These are phyloP conservation scores for Beverwykella pulmonaria DNA, from an alignment of 495 filamentous ascomycete genomes.

Conservation along the genomic window DNA sequence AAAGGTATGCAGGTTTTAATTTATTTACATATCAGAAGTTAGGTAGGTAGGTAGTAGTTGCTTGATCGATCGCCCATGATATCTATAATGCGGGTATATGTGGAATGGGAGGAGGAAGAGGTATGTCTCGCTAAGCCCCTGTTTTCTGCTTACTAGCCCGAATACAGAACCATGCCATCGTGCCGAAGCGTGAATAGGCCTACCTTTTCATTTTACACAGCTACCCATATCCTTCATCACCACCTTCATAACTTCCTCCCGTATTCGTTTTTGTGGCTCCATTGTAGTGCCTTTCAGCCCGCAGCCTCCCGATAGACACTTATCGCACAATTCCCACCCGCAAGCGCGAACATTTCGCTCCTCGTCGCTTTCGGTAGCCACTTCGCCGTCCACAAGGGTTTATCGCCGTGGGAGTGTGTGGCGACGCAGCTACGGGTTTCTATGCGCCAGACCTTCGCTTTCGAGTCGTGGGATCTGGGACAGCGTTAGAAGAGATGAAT, in stretches of 20 bases:
- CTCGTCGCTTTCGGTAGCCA: conserved; percentile 77
- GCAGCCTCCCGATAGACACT: conserved; percentile 87
- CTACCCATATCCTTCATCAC: too few species aligned
- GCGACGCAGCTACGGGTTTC: conserved; percentile 82
- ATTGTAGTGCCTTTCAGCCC: conserved; percentile 21
- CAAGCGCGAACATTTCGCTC: conserved; percentile 85
- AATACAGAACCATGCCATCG: too few species aligned
- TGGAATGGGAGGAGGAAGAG: too few species aligned
- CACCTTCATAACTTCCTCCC: not conserved
- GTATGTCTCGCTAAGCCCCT: too few species aligned
- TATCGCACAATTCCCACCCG: conserved; percentile 76
- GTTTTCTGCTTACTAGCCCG: too few species aligned
- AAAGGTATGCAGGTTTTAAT: too few species aligned
- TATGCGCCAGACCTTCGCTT: conserved; percentile 92
- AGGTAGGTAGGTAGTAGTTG: too few species aligned
- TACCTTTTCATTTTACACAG: too few species aligned
- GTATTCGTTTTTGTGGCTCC: not conserved
- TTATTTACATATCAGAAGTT: too few species aligned
- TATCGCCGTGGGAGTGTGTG: conserved; percentile 88
- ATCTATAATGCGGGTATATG: too few species aligned
- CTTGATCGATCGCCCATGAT: too few species aligned
- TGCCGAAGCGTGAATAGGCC: too few species aligned
- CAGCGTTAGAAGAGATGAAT: not conserved
- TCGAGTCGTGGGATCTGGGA: conserved; percentile 76
- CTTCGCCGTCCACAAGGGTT: conserved; percentile 80